Evolutionary conservation across 148 eudicot species (phyloP).

Genomic region (Persicaria tinctoria): DNA sequence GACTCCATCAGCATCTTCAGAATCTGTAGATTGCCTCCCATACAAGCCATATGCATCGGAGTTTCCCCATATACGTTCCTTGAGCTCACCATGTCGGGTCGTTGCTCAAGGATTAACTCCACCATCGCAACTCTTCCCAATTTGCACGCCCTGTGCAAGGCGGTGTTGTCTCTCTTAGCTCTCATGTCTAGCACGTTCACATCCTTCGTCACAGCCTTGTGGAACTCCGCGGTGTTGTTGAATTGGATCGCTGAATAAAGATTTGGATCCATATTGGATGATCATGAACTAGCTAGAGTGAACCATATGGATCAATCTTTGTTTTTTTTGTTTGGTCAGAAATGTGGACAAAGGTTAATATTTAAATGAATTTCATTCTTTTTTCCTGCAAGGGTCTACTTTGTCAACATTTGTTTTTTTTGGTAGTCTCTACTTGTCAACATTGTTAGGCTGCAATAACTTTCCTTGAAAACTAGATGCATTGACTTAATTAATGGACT

Average conservation of each 20-base stretch:
- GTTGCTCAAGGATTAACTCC: not conserved
- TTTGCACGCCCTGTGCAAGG: not conserved
- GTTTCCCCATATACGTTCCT: not conserved
- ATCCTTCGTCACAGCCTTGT: not conserved
- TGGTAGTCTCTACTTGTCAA: no score
- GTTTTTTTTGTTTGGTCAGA: no score
- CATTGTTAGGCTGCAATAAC: no score
- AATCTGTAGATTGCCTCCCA: not conserved
- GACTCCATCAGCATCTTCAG: conserved; percentile 5
- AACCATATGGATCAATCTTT: no score
- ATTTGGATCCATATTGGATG: not conserved
- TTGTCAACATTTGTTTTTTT: no score
- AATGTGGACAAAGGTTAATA: no score
- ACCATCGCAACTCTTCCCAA: not conserved
- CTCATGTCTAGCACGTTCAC: not conserved
- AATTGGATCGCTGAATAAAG: not conserved
- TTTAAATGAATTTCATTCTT: no score
- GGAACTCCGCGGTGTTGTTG: not conserved
- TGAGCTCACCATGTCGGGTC: not conserved
- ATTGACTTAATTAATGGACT: no score
- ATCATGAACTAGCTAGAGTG: no score
- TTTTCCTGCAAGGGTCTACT: no score
- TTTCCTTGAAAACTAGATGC: no score
- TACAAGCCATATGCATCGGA: not conserved
- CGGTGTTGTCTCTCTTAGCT: not conserved